Conservation (phyloP, 306 rosid species). For the Sindora glabra region DNA sequence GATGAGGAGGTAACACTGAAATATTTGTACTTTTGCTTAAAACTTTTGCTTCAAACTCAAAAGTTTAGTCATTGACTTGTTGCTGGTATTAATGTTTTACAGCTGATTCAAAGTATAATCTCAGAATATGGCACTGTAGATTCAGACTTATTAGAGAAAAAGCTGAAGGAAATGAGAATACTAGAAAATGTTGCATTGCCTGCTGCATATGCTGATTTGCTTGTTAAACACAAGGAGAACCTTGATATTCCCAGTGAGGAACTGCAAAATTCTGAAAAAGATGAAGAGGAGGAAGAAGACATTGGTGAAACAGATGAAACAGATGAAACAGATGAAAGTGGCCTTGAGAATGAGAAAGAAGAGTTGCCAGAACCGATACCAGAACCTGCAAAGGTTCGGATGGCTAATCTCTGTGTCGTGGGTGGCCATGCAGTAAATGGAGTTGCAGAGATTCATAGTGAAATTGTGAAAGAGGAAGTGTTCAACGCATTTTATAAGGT, state of each 20-base stretch:
- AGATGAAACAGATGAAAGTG: constrained; percentile 28
- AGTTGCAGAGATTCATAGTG: constrained; percentile 96
- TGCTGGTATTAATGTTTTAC: constrained; percentile 34
- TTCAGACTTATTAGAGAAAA: constrained; percentile 50
- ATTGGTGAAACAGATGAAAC: constrained; percentile 15
- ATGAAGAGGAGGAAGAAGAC: neutral
- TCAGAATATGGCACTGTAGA: constrained; percentile 65
- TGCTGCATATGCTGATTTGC: constrained; percentile 45
- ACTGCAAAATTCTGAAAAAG: constrained; percentile 33
- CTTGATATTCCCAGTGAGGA: constrained; percentile 23
- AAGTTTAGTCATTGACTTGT: constrained; percentile 8
- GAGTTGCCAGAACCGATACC: constrained; percentile 48
- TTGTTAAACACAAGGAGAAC: constrained; percentile 44
- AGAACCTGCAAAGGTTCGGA: constrained; percentile 85
- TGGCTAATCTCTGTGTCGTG: constrained; percentile 95
- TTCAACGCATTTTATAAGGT: constrained; percentile 86
- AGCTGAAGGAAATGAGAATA: constrained; percentile 84
- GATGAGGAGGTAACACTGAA: constrained; percentile 77
- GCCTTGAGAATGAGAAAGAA: constrained; percentile 29
- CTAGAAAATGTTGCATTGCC: constrained; percentile 91
- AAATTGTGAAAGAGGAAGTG: constrained; percentile 90
- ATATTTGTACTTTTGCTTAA: neutral
- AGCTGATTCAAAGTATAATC: constrained; percentile 65
- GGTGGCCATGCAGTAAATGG: constrained; percentile 99
- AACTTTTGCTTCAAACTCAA: neutral